Conservation (phyloP, 192 early-diverging fungal genomes). For the Thoreauomyces humboldtii region DNA sequence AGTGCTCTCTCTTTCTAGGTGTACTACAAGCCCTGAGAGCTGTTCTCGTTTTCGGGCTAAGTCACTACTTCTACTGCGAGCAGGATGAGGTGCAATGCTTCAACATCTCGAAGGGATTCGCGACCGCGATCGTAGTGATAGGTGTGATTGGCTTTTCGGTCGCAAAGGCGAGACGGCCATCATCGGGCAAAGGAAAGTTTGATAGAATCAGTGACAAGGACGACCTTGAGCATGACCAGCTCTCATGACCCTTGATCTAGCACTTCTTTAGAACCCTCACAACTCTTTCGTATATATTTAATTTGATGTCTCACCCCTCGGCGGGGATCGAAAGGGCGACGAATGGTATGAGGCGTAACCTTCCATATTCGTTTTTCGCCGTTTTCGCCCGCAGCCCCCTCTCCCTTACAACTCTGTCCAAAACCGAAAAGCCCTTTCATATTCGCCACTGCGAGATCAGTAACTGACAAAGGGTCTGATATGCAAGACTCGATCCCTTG, state of each 20-base stretch:
- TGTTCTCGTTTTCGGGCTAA: slow-evolving; percentile 43
- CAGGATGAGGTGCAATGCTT: slow-evolving; percentile 42
- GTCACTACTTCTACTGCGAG: slow-evolving; percentile 40
- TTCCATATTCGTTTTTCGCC: no score
- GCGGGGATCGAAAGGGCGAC: no score
- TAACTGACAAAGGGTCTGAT: slow-evolving; percentile 39
- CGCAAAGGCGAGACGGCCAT: slow-evolving; percentile 45
- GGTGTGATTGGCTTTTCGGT: slow-evolving; percentile 44
- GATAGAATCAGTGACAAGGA: no score
- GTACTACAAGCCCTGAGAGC: slow-evolving; percentile 49
- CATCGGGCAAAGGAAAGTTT: no score
- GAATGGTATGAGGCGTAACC: no score
- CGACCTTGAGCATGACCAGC: no score
- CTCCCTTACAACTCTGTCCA: no score
- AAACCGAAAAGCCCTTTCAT: slow-evolving; percentile 20
- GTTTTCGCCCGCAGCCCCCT: no score
- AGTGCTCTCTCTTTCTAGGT: background rate
- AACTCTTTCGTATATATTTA: no score
- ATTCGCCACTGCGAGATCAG: slow-evolving; percentile 43
- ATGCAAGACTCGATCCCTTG: slow-evolving; percentile 41
- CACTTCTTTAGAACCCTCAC: no score
- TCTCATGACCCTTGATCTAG: no score
- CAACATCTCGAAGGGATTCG: slow-evolving; percentile 34
- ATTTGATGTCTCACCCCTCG: no score
- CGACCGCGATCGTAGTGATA: slow-evolving; percentile 40